These are phyloP conservation scores for Neoboletus subvelutipes DNA, from an alignment of 768 basidiomycete species.

Conservation along the genomic window DNA sequence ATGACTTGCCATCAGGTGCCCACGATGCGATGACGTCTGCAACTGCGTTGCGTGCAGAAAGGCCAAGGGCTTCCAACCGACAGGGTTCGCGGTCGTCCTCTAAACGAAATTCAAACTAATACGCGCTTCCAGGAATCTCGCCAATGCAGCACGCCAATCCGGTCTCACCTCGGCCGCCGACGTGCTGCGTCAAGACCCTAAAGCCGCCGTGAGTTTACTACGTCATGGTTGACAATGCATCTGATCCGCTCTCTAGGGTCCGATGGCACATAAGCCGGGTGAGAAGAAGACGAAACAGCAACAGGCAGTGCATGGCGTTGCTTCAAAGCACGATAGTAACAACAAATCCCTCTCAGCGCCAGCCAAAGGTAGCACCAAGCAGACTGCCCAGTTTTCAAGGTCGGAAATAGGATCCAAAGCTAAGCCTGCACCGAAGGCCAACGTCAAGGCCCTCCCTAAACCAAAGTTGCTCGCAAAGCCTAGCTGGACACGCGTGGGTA, in stretches of 20 bases:
- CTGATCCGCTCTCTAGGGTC: conserved; percentile 24
- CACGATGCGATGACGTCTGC: conserved; percentile 63
- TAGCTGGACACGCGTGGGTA: conserved; percentile 53
- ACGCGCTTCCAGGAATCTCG: conserved; percentile 36
- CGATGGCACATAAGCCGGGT: conserved; percentile 26
- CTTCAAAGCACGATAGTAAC: conserved; percentile 3
- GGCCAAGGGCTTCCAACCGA: conserved; percentile 56
- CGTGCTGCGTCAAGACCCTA: conserved; percentile 34
- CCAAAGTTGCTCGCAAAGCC: conserved; percentile 44
- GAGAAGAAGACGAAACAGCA: conserved; percentile 20
- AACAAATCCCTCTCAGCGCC: conserved; percentile 12
- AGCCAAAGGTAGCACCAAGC: conserved; percentile 8
- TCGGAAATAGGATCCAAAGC: conserved; percentile 16
- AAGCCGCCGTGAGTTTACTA: conserved; percentile 28
- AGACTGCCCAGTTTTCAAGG: conserved; percentile 8
- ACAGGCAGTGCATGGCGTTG: background rate
- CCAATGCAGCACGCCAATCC: conserved; percentile 36
- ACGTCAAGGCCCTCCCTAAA: conserved; percentile 28
- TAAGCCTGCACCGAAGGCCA: conserved; percentile 21
- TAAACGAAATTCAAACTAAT: conserved; percentile 10
- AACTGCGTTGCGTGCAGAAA: conserved; percentile 69
- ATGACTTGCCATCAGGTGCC: conserved; percentile 50
- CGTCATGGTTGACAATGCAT: background rate
- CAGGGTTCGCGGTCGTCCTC: conserved; percentile 45
- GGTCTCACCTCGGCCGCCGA: conserved; percentile 40